A percentile compares a stretch with the other conserved stretches of the same genome.
phyloP scores from a whole-genome alignment of 352 stramenopile species.

The Phytophthora meadii region DNA sequence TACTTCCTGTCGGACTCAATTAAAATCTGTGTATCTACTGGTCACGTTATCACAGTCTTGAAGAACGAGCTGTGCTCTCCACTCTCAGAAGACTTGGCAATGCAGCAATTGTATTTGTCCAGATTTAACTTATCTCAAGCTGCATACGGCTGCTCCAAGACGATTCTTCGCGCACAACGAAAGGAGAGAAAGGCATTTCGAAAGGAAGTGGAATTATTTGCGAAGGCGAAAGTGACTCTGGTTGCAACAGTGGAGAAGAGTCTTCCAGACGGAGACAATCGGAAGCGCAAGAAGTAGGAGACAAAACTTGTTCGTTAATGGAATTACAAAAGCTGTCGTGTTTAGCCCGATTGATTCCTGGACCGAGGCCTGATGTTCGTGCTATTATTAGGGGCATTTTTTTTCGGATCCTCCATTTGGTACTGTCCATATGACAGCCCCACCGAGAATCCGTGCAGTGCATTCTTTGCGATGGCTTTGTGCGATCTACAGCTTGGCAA shows the following conservation, averaged over 20 bases:
- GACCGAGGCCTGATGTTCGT: too few species aligned
- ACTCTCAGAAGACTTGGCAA: constrained; percentile 72
- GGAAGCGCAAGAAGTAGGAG: constrained; percentile 69
- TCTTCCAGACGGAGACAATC: constrained; percentile 29
- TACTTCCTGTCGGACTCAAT: constrained; percentile 50
- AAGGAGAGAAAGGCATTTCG: constrained; percentile 71
- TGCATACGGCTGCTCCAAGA: constrained; percentile 56
- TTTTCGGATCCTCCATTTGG: too few species aligned
- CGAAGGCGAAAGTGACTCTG: constrained; percentile 38
- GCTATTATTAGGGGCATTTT: too few species aligned
- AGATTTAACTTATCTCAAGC: constrained; percentile 81
- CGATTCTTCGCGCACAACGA: constrained; percentile 52
- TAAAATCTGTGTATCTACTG: constrained; percentile 67
- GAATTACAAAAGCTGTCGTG: constrained; percentile 31
- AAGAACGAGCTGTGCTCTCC: constrained; percentile 73
- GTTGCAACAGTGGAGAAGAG: constrained; percentile 19
- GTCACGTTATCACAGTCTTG: constrained; percentile 47
- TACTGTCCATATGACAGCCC: too few species aligned
- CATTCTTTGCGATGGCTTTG: neutral
- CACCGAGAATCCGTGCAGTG: neutral
- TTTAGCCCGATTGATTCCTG: neutral
- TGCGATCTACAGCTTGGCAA: constrained; percentile 1
- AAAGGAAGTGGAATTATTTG: constrained; percentile 63
- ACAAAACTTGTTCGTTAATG: constrained; percentile 21
- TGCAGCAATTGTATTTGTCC: constrained; percentile 67